These are phyloP conservation scores for Myriangium duriaei DNA, from an alignment of 2,329 filamentous ascomycete genomes.

Conservation along the genomic window DNA sequence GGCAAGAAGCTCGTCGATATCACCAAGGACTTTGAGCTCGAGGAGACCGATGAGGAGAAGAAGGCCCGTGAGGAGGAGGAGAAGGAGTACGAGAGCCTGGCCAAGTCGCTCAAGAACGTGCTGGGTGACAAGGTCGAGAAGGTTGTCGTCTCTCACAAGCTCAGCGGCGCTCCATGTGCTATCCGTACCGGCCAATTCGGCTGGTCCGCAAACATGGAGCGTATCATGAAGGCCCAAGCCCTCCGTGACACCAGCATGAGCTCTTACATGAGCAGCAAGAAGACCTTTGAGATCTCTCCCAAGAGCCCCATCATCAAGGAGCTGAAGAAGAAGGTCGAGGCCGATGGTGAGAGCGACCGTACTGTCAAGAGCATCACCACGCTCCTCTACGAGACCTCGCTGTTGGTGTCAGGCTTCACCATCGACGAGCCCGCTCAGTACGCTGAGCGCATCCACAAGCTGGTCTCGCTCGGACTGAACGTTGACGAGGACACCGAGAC, in stretches of 20 bases:
- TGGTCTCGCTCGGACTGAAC: conserved; percentile 93
- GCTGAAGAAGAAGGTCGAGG: conserved; percentile 98
- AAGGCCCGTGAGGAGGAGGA: conserved; percentile 84
- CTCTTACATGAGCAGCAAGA: conserved; percentile 99
- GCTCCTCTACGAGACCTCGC: conserved; percentile 96
- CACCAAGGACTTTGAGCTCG: conserved; percentile 99
- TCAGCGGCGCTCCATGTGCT: conserved; percentile 84
- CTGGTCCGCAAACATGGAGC: conserved; percentile 99
- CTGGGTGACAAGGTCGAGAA: conserved; percentile 99
- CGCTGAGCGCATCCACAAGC: conserved; percentile 99
- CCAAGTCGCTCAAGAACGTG: conserved; percentile 98
- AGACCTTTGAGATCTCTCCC: conserved; percentile 99
- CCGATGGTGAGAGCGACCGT: conserved; percentile 94
- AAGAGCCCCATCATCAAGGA: conserved; percentile 96
- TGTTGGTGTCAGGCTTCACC: conserved; percentile 97
- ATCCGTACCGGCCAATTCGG: conserved; percentile 99
- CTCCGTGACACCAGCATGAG: conserved; percentile 99
- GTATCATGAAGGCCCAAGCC: conserved; percentile 99
- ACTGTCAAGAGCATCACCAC: conserved; percentile 99
- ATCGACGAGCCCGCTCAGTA: conserved; percentile 98
- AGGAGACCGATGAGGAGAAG: conserved; percentile 99
- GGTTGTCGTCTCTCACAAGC: conserved; percentile 98
- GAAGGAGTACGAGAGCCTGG: conserved; percentile 92
- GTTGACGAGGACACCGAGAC: conserved; percentile 86
- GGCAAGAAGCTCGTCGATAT: conserved; percentile 99